Conservation (phyloP, 2,329 filamentous ascomycete genomes). For the Raffaelea ambrosiae region DNA sequence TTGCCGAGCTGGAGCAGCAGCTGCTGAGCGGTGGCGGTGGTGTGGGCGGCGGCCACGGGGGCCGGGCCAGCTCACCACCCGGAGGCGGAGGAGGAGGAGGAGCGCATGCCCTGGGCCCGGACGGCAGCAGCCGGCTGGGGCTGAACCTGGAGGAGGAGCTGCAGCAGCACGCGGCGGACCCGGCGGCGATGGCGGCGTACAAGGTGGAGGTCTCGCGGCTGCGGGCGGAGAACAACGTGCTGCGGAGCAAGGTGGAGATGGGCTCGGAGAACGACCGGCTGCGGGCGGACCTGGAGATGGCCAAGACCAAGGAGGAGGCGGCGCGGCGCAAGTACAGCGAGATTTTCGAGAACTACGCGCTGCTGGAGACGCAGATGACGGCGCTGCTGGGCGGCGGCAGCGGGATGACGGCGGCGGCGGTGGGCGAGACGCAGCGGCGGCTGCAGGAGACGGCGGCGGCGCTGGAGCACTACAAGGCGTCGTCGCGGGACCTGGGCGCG, state of each 20-base stretch:
- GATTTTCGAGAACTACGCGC: conserved; percentile 48
- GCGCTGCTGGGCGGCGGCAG: conserved; percentile 42
- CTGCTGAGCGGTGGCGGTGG: conserved; percentile 28
- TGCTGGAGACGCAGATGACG: conserved; percentile 49
- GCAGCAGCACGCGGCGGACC: conserved; percentile 36
- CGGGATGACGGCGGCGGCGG: conserved; percentile 39
- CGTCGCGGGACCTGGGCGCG: conserved; percentile 35
- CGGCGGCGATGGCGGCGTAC: conserved; percentile 30
- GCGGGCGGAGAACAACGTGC: conserved; percentile 52
- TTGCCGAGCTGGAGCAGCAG: conserved; percentile 53
- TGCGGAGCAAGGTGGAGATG: conserved; percentile 45
- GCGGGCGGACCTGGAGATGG: conserved; percentile 47
- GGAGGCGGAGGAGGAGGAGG: background rate
- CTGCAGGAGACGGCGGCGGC: conserved; percentile 36
- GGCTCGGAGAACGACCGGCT: conserved; percentile 46
- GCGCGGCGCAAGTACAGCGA: conserved; percentile 48
- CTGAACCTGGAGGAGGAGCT: conserved; percentile 54
- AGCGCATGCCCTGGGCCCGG: background rate
- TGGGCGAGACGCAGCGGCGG: conserved; percentile 41
- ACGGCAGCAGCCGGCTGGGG: conserved; percentile 15
- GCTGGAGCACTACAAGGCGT: conserved; percentile 35
- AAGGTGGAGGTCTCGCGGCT: conserved; percentile 48
- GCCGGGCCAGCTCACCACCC: background rate
- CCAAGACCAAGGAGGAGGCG: conserved; percentile 38
- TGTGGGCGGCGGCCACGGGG: background rate